These are phyloP conservation scores for Amanita pseudoporphyria DNA, from an alignment of 768 basidiomycete genomes.

Conservation along the genomic window DNA sequence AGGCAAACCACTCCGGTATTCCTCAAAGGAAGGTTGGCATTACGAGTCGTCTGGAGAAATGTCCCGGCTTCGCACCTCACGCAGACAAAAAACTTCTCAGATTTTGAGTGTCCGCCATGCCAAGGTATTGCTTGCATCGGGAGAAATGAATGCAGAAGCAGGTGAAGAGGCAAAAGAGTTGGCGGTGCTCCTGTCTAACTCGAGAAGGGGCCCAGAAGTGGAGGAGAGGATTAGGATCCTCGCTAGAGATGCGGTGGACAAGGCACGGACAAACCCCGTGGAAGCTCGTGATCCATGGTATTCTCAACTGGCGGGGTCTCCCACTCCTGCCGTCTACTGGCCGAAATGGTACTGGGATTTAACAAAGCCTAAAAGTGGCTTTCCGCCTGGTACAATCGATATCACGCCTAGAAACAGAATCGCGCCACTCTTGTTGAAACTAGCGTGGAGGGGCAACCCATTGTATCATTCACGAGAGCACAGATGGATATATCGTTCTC, in stretches of 20 bases:
- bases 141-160: conserved; percentile 32
- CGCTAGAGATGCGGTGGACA: not conserved
- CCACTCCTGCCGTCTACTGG: conserved; percentile 56
- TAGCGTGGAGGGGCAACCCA: conserved; percentile 85
- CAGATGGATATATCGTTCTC: conserved; percentile 88
- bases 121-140: conserved; percentile 31
- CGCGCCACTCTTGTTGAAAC: conserved; percentile 73
- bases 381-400: conserved; percentile 66
- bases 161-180: conserved; percentile 19
- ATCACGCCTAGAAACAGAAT: conserved; percentile 77
- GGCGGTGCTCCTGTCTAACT: conserved; percentile 32
- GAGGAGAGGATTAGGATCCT: not conserved
- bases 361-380: conserved; percentile 58
- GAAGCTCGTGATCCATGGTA: conserved; percentile 45
- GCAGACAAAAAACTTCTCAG: conserved; percentile 30
- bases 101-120: conserved; percentile 41
- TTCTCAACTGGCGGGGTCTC: conserved; percentile 60
- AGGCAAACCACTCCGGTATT: conserved; percentile 48
- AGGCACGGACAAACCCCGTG: not conserved
- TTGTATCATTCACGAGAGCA: conserved; percentile 79
- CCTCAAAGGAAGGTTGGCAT: conserved; percentile 58
- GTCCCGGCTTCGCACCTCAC: conserved; percentile 32
- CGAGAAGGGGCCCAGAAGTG: conserved; percentile 30
- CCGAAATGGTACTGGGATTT: conserved; percentile 98
- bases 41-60: conserved; percentile 23